These are phyloP conservation scores for Trifolium dubium DNA, from an alignment of 306 rosid genomes.

Conservation along the genomic window DNA sequence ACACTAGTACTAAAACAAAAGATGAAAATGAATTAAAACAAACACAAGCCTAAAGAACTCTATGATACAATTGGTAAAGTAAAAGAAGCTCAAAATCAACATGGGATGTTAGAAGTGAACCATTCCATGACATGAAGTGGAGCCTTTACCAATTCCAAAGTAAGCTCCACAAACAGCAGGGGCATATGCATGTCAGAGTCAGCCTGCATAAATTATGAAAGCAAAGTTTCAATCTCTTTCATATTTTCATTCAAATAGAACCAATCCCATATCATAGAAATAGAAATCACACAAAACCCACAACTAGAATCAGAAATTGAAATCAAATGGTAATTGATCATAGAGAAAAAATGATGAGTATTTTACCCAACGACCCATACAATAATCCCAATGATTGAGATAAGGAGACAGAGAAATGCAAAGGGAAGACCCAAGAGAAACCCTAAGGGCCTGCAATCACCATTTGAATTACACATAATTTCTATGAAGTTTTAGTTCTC, in stretches of 20 bases:
- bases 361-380: conserved; percentile 82
- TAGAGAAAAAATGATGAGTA: background rate
- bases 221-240: conserved; percentile 22
- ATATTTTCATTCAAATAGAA: conserved; percentile 16
- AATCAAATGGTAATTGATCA: conserved; percentile 22
- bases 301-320: conserved; percentile 11
- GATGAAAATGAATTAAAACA: background rate
- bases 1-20: background rate
- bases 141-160: conserved; percentile 74
- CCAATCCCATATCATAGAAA: conserved; percentile 15
- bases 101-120: conserved; percentile 88
- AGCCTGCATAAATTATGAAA: conserved; percentile 49
- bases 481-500: background rate
- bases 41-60: background rate
- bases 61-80: background rate
- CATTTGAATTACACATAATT: conserved; percentile 66
- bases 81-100: conserved; percentile 34
- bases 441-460: conserved; percentile 93
- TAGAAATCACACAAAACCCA: conserved; percentile 2
- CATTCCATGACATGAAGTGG: conserved; percentile 87
- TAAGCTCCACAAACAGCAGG: conserved; percentile 89
- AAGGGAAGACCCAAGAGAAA: conserved; percentile 91
- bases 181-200: conserved; percentile 79
- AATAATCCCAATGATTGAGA: conserved; percentile 73
- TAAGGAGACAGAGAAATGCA: conserved; percentile 67